phyloP scores from a whole-genome alignment of 768 basidiomycete genomes.

The Gymnopilus dilepis region DNA sequence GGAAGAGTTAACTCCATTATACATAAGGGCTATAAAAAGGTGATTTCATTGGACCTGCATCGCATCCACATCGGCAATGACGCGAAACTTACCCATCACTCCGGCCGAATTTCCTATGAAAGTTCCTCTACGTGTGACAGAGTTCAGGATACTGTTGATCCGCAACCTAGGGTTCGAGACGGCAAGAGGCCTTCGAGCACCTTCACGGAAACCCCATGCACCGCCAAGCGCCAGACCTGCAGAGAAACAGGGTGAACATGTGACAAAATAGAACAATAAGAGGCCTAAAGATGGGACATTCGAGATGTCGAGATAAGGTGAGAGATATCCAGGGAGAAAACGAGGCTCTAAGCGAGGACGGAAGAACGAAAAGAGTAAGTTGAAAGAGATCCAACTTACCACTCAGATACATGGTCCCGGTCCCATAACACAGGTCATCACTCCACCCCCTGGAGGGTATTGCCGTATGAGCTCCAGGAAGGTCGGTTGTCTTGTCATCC shows the following conservation, averaged over 20 bases:
- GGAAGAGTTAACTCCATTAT: slow-evolving; percentile 95
- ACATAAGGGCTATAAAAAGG: slow-evolving; percentile 79
- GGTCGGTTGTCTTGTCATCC: slow-evolving; percentile 91
- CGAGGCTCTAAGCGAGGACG: slow-evolving; percentile 56
- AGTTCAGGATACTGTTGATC: slow-evolving; percentile 97
- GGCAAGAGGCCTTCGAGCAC: slow-evolving; percentile 84
- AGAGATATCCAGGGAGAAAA: slow-evolving; percentile 57
- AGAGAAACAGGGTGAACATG: slow-evolving; percentile 69
- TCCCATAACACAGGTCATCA: slow-evolving; percentile 99
- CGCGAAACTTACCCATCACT: slow-evolving; percentile 82
- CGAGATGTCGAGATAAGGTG: slow-evolving; percentile 71
- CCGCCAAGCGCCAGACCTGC: slow-evolving; percentile 95
- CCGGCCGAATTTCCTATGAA: slow-evolving; percentile 99
- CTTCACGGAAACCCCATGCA: slow-evolving; percentile 95
- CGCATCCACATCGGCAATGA: slow-evolving; percentile 34
- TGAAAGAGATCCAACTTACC: slow-evolving; percentile 81
- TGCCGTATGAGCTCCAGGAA: slow-evolving; percentile 90
- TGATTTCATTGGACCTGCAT: slow-evolving; percentile 43
- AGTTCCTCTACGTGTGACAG: slow-evolving; percentile 94
- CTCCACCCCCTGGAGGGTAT: slow-evolving; percentile 97
- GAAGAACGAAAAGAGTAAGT: slow-evolving; percentile 57
- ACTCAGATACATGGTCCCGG: slow-evolving; percentile 97
- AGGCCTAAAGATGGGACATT: slow-evolving; percentile 59
- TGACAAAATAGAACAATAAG: slow-evolving; percentile 87
- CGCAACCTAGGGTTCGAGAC: slow-evolving; percentile 86